Conservation (phyloP, 2,329 filamentous ascomycete genomes). For the Hypocrella siamensis region DNA sequence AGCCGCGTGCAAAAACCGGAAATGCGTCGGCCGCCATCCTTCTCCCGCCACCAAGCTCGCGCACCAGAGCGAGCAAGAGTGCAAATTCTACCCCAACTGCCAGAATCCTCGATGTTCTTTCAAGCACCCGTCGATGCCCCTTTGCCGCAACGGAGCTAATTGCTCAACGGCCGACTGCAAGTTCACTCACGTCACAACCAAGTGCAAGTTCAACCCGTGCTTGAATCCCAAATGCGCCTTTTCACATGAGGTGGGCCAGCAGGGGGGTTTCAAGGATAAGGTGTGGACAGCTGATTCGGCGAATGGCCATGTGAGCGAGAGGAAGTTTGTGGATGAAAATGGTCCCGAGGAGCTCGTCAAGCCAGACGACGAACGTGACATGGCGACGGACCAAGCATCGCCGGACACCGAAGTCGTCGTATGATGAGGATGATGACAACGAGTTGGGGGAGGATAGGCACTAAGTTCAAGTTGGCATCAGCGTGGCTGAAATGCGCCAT, state of each 20-base stretch:
- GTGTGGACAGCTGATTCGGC: slow-evolving; percentile 60
- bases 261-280: slow-evolving; percentile 72
- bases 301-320: slow-evolving; percentile 63
- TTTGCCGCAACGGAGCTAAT: slow-evolving; percentile 82
- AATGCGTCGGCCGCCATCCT: slow-evolving; percentile 83
- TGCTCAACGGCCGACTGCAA: slow-evolving; percentile 73
- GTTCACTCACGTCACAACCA: slow-evolving; percentile 71
- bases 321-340: slow-evolving; percentile 67
- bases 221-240: slow-evolving; percentile 77
- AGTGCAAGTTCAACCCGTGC: slow-evolving; percentile 86
- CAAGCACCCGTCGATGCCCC: slow-evolving; percentile 71
- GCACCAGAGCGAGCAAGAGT: slow-evolving; percentile 72
- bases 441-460: neutral
- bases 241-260: slow-evolving; percentile 83
- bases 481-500: too few species aligned
- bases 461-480: neutral
- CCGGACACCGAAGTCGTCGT: slow-evolving; percentile 23
- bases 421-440: neutral
- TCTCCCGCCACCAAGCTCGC: slow-evolving; percentile 69
- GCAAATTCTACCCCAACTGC: slow-evolving; percentile 85
- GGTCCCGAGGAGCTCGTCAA: slow-evolving; percentile 58
- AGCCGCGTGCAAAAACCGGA: slow-evolving; percentile 86
- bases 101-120: slow-evolving; percentile 79
- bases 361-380: slow-evolving; percentile 28
- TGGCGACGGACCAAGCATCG: slow-evolving; percentile 21